These are phyloP conservation scores for Lodderomyces jiufengensis DNA, from an alignment of 1,139 yeast species.

Conservation along the genomic window DNA sequence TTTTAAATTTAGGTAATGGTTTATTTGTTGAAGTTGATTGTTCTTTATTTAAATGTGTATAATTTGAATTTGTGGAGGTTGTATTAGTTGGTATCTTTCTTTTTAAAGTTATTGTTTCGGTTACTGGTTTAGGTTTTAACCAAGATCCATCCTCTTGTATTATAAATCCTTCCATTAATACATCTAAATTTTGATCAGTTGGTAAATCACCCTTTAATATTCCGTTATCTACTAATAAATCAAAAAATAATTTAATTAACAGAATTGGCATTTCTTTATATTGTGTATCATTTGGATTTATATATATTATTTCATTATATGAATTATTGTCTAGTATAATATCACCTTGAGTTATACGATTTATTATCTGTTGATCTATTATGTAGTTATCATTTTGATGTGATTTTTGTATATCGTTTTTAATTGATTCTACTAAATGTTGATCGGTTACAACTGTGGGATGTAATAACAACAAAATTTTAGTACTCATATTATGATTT, in stretches of 20 bases:
- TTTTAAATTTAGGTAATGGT: slow-evolving; percentile 26
- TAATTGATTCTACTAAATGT: slow-evolving; percentile 38
- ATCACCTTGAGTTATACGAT: slow-evolving; percentile 58
- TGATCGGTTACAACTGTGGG: slow-evolving; percentile 71
- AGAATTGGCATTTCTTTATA: slow-evolving; percentile 34
- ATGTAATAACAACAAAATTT: slow-evolving; percentile 49
- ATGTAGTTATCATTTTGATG: slow-evolving; percentile 18
- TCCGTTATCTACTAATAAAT: slow-evolving; percentile 46
- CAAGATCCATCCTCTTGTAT: slow-evolving; percentile 33
- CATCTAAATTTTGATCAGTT: slow-evolving; percentile 50
- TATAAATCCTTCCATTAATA: slow-evolving; percentile 63
- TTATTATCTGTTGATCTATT: slow-evolving; percentile 58
- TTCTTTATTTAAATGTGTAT: not conserved
- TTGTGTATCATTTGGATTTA: slow-evolving; percentile 53
- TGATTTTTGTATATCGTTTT: slow-evolving; percentile 19
- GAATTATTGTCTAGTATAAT: slow-evolving; percentile 43
- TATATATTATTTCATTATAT: slow-evolving; percentile 51
- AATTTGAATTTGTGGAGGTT: not conserved
- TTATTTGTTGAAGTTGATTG: slow-evolving; percentile 11
- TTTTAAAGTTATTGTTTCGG: slow-evolving; percentile 16
- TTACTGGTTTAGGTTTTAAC: slow-evolving; percentile 42
- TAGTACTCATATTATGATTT: slow-evolving; percentile 4
- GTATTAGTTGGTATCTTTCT: slow-evolving; percentile 5
- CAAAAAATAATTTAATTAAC: slow-evolving; percentile 40
- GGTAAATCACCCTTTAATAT: slow-evolving; percentile 52